Percentiles rank a stretch among this genome's conserved stretches.
These are phyloP conservation scores for Russula olivacea DNA, from an alignment of 768 basidiomycete genomes.

Conservation along the genomic window DNA sequence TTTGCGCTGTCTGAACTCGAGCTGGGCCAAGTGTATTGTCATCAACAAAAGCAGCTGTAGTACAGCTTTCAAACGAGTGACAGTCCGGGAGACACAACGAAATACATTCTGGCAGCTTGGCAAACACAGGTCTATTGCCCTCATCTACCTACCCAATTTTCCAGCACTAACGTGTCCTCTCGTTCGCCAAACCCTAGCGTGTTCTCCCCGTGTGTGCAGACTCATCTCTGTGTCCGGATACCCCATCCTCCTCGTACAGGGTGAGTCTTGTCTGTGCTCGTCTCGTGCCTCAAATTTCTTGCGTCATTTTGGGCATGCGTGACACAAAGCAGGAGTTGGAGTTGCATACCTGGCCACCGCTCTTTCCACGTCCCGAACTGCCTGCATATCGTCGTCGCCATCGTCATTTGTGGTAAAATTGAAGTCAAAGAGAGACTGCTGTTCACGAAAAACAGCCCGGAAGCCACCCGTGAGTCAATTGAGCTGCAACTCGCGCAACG, in stretches of 20 bases:
- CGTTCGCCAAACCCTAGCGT: too few species aligned
- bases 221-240: constrained; percentile 61
- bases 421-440: constrained; percentile 47
- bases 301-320: not conserved
- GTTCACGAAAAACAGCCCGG: constrained; percentile 55
- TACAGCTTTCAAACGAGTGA: too few species aligned
- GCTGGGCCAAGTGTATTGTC: too few species aligned
- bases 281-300: constrained; percentile 56
- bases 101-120: too few species aligned
- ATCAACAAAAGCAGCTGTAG: too few species aligned
- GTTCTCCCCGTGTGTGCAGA: too few species aligned
- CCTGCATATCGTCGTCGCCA: constrained; percentile 41
- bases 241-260: constrained; percentile 95
- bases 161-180: too few species aligned
- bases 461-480: constrained; percentile 83
- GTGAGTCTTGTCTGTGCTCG: constrained; percentile 95
- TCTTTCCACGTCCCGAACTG: constrained; percentile 97
- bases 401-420: constrained; percentile 46
- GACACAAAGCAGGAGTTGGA: not conserved
- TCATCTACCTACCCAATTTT: too few species aligned
- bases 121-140: too few species aligned
- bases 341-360: constrained; percentile 76
- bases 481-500: constrained; percentile 41
- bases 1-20: too few species aligned
- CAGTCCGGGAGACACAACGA: too few species aligned